Conservation (phyloP, 2,329 filamentous ascomycete species). For the Amylocarpus encephaloides region DNA sequence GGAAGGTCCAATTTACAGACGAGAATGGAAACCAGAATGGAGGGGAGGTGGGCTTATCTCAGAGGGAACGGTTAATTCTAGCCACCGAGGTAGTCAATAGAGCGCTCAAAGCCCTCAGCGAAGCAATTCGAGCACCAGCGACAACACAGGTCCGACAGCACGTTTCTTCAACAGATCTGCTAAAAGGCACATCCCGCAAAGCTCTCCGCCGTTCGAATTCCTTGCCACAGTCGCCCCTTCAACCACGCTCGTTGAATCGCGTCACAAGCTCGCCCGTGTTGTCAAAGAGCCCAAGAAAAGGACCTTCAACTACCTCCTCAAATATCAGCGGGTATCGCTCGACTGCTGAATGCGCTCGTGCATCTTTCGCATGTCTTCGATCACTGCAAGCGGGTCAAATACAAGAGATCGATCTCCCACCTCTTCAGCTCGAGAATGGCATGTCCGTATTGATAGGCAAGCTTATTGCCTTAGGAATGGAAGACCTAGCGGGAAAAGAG, state of each 20-base stretch:
- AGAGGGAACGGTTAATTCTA: conserved; percentile 57
- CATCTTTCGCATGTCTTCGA: conserved; percentile 60
- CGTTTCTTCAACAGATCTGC: conserved; percentile 30
- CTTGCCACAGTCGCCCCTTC: conserved; percentile 54
- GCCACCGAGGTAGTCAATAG: conserved; percentile 70
- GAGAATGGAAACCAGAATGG: conserved; percentile 26
- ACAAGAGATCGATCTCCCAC: conserved; percentile 47
- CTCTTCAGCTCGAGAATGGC: conserved; percentile 65
- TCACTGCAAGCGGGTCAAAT: conserved; percentile 46
- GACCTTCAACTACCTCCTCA: conserved; percentile 33
- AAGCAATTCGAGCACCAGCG: conserved; percentile 49
- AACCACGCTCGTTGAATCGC: conserved; percentile 55
- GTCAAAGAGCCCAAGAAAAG: conserved; percentile 37
- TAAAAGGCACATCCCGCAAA: conserved; percentile 36
- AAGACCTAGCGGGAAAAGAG: conserved; percentile 64
- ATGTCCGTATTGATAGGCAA: conserved; percentile 65
- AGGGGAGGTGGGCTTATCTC: conserved; percentile 37
- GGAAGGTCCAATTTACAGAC: conserved; percentile 26
- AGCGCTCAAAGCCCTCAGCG: conserved; percentile 61
- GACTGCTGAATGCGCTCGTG: conserved; percentile 55
- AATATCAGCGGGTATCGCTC: conserved; percentile 32
- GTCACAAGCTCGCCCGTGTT: conserved; percentile 52
- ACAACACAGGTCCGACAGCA: conserved; percentile 17
- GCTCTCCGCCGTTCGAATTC: conserved; percentile 49
- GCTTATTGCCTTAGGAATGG: conserved; percentile 56